Evolutionary conservation across 352 stramenopile species (phyloP).

Genomic region (Phytophthora capsici): DNA sequence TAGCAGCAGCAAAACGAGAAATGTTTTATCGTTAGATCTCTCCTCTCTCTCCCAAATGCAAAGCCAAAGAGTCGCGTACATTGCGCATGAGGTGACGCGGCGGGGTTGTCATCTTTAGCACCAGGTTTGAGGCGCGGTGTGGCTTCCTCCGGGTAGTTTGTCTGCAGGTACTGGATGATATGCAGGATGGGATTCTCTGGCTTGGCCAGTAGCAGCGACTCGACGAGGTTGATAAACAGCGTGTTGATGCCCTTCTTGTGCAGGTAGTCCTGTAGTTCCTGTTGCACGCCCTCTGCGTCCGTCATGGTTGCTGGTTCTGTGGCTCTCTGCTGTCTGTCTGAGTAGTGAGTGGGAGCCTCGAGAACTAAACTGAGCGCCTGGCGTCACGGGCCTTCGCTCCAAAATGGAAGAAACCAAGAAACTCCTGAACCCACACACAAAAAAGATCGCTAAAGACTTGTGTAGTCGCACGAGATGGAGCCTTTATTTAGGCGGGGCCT

Average conservation of each 20-base stretch:
- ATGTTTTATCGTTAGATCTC: neutral
- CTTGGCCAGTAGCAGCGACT: conserved; percentile 90
- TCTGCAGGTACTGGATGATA: conserved; percentile 91
- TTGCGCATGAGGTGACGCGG: conserved; percentile 36
- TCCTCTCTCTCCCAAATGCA: neutral
- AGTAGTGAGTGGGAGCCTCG: conserved; percentile 10
- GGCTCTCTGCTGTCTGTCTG: conserved; percentile 15
- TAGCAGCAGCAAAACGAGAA: conserved; percentile 21
- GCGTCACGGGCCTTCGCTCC: conserved; percentile 29
- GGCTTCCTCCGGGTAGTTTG: conserved; percentile 88
- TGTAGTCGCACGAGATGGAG: neutral
- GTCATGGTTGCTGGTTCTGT: conserved; percentile 53
- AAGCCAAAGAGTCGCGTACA: conserved; percentile 25
- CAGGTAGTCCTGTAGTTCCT: conserved; percentile 92
- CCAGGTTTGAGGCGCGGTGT: conserved; percentile 49
- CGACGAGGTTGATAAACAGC: conserved; percentile 93
- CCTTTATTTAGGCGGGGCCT: neutral
- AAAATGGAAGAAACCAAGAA: conserved; percentile 40
- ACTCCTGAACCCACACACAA: conserved; percentile 26
- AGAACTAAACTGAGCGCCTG: conserved; percentile 36
- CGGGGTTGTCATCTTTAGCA: conserved; percentile 59
- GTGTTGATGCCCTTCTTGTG: conserved; percentile 93
- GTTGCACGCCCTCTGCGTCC: conserved; percentile 88
- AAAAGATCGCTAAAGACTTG: conserved; percentile 29
- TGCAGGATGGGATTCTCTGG: conserved; percentile 89